Conservation (phyloP, 257 asterid species). For the Scutellaria minor region DNA sequence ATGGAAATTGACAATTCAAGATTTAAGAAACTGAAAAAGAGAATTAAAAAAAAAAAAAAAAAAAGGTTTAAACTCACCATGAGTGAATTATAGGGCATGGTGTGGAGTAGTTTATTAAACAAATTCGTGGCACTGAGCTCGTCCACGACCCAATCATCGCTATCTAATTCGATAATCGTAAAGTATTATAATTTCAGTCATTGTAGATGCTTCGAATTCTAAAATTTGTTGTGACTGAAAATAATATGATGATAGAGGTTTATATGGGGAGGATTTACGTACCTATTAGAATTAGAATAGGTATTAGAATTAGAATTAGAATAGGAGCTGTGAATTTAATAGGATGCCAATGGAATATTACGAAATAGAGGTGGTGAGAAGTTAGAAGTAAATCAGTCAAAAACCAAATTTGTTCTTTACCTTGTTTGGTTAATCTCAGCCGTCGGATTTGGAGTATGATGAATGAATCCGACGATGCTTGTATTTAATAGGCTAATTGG, state of each 20-base stretch:
- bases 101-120: constrained; percentile 56
- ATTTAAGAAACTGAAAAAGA: no score
- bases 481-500: neutral
- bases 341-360: constrained; percentile 63
- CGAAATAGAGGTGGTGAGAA: constrained; percentile 23
- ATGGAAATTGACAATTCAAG: no score
- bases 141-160: constrained; percentile 69
- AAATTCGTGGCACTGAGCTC: constrained; percentile 58
- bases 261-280: constrained; percentile 23
- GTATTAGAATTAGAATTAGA: no score
- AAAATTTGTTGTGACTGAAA: neutral
- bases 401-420: neutral
- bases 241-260: neutral
- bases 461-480: constrained; percentile 16
- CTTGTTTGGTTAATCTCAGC: constrained; percentile 3
- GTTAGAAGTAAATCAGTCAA: constrained; percentile 24
- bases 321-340: constrained; percentile 3
- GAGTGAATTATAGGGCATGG: constrained; percentile 61
- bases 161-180: constrained; percentile 58
- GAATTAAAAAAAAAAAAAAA: no score
- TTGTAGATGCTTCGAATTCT: neutral
- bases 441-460: constrained; percentile 33
- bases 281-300: no score
- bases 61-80: constrained; percentile 39
- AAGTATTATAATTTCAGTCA: constrained; percentile 53